These are phyloP conservation scores for Microcyclospora tardicrescens DNA, from an alignment of 2,329 filamentous ascomycete species.

Conservation along the genomic window DNA sequence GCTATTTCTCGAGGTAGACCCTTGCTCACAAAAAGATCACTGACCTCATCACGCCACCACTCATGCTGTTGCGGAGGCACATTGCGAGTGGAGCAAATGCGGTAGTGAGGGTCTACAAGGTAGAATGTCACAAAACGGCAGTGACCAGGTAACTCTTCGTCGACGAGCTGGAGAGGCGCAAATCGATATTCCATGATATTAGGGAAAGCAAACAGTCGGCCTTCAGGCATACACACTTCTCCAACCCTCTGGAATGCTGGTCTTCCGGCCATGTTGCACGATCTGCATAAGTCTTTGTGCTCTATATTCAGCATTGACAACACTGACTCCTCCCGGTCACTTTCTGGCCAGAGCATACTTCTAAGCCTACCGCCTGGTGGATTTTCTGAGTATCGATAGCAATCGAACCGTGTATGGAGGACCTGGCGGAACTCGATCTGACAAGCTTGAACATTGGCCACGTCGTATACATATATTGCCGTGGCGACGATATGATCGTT, in stretches of 20 bases:
- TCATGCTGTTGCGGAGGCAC: conserved; percentile 36
- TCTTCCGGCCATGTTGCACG: too few relatives aligned
- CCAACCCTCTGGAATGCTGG: too few relatives aligned
- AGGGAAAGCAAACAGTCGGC: conserved; percentile 42
- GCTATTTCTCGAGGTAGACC: not conserved
- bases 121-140: conserved; percentile 45
- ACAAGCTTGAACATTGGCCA: conserved; percentile 44
- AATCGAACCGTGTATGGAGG: too few relatives aligned
- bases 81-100: conserved; percentile 39
- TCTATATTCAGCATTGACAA: too few relatives aligned
- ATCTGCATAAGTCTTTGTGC: too few relatives aligned
- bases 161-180: conserved; percentile 35
- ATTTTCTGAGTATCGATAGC: too few relatives aligned
- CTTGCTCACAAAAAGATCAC: not conserved
- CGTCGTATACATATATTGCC: conserved; percentile 47
- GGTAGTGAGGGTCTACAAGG: conserved; percentile 41
- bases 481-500: conserved; percentile 52
- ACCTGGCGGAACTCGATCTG: conserved; percentile 37
- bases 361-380: too few relatives aligned
- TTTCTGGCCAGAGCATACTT: too few relatives aligned
- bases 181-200: conserved; percentile 40
- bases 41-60: conserved; percentile 26
- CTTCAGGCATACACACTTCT: conserved; percentile 34
- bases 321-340: too few relatives aligned
- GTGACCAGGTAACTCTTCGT: conserved; percentile 40